Evolutionary conservation across 768 basidiomycete genomes (phyloP), one percentile per base, ranked within the genome.

Genomic region (Gymnopilus dilepis): DNA sequence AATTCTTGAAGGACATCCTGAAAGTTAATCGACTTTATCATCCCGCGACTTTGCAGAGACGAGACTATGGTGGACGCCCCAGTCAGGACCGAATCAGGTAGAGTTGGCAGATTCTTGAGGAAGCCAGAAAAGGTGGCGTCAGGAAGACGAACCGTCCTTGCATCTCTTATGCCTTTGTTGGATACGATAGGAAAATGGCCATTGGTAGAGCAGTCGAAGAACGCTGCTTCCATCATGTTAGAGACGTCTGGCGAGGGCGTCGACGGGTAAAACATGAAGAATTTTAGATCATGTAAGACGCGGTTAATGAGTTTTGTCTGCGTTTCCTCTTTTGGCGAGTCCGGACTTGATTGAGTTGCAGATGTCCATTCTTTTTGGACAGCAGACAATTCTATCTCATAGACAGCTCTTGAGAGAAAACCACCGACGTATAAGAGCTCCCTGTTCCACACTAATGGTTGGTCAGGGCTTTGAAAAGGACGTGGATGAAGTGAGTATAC

Each of bases 261-360:
- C 0, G 97, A 97, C 2, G 83, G 77, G 64, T 88, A 85, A 74
- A 94, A 98, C 1, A 92, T 90, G 79, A 97, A 98, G 77, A 97
- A 97, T 61, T 86, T 87, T 54, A 97, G 79, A 5, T 89, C 84
- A 67, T 98, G 97, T 17, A 94, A 74, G 13, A 87, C 88, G 15
- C 90, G 84, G 24, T 74, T 73, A 22, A 80, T 80, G 11, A 95
- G 73, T 78, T 84, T 82, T 17, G 73, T 68, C 53, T 80, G 78
- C 21, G 85, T 63, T 43, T 87, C 82, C 40, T 70, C 63, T 58
- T 82, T 75, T 51, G 76, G 73, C 12, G 70, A 56, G 6, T 60
- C 69, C 4, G 72, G 42, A 62, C 51, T 15, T 65, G 73, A 6
- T 73, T 62, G 66, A 2, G 34, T 8, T 9, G 82, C 81, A 15